A percentile compares a stretch with the other conserved stretches of the same genome.
phyloP scores from a whole-genome alignment of 495 filamentous ascomycete genomes.

The Terfezia claveryi region DNA sequence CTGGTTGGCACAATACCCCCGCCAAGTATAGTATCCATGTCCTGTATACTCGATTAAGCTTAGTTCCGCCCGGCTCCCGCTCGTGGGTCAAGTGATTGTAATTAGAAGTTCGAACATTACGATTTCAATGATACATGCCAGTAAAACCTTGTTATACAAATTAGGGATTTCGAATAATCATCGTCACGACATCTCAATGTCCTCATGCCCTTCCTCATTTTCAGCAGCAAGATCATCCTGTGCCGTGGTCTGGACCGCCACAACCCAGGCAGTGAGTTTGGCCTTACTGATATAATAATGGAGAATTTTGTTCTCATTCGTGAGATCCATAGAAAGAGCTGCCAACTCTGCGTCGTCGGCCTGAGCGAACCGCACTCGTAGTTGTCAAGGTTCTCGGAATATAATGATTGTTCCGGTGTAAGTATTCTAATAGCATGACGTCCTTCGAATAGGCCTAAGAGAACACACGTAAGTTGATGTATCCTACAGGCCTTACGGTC shows the following conservation, averaged over 20 bases:
- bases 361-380: slow-evolving; percentile 9
- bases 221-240: slow-evolving; percentile 22
- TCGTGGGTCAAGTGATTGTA: too few relatives aligned
- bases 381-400: slow-evolving; percentile 8
- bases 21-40: too few relatives aligned
- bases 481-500: neutral
- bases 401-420: slow-evolving; percentile 9
- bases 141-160: too few relatives aligned
- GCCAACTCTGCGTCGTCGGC: slow-evolving; percentile 13
- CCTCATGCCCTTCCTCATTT: slow-evolving; percentile 1
- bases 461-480: neutral
- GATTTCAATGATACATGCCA: too few relatives aligned
- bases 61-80: too few relatives aligned
- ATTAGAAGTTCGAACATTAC: too few relatives aligned
- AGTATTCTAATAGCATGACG: slow-evolving; percentile 10
- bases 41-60: too few relatives aligned
- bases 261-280: slow-evolving; percentile 8
- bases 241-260: slow-evolving; percentile 13
- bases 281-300: slow-evolving; percentile 6
- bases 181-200: slow-evolving; percentile 6
- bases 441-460: slow-evolving; percentile 6
- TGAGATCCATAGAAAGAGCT: slow-evolving; percentile 9
- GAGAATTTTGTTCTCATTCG: slow-evolving; percentile 11
- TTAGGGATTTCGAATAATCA: too few relatives aligned
- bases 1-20: too few relatives aligned